These are phyloP conservation scores for Clonostachys rhizophaga DNA, from an alignment of 2,329 filamentous ascomycete genomes.

Conservation along the genomic window DNA sequence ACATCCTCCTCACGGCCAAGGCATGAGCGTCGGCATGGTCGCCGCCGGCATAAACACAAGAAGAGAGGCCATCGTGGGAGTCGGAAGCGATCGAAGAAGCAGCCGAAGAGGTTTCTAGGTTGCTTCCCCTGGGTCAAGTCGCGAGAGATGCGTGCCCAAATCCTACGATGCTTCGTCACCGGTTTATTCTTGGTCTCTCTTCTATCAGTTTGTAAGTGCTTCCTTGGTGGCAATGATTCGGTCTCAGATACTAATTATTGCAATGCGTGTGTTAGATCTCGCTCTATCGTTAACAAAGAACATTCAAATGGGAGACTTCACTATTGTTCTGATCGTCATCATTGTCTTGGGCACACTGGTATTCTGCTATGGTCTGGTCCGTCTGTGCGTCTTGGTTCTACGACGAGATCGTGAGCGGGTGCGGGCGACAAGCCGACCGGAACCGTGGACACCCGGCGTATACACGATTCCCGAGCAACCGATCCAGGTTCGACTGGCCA, in stretches of 20 bases:
- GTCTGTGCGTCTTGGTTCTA: slow-evolving; percentile 63
- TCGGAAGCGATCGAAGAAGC: slow-evolving; percentile 28
- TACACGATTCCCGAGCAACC: slow-evolving; percentile 69
- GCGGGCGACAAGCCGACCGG: slow-evolving; percentile 16
- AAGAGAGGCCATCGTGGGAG: background rate
- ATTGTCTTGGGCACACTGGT: slow-evolving; percentile 71
- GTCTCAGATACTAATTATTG: background rate
- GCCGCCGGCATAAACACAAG: background rate
- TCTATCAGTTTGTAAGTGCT: slow-evolving; percentile 60
- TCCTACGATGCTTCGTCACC: slow-evolving; percentile 60
- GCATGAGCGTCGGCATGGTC: background rate
- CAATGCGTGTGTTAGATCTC: slow-evolving; percentile 53
- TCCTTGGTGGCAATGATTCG: background rate
- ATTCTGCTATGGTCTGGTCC: slow-evolving; percentile 75
- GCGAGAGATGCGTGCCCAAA: slow-evolving; percentile 44
- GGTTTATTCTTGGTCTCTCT: slow-evolving; percentile 56
- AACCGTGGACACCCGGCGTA: slow-evolving; percentile 51
- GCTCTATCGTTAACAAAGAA: slow-evolving; percentile 64
- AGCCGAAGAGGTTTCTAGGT: slow-evolving; percentile 23
- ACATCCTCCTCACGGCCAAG: background rate
- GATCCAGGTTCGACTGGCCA: slow-evolving; percentile 70
- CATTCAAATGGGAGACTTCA: slow-evolving; percentile 64
- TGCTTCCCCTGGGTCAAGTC: slow-evolving; percentile 54
- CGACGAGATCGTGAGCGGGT: slow-evolving; percentile 30
- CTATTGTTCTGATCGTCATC: slow-evolving; percentile 74